Conservation (phyloP, 148 eudicot species). For the Camellia japonica region DNA sequence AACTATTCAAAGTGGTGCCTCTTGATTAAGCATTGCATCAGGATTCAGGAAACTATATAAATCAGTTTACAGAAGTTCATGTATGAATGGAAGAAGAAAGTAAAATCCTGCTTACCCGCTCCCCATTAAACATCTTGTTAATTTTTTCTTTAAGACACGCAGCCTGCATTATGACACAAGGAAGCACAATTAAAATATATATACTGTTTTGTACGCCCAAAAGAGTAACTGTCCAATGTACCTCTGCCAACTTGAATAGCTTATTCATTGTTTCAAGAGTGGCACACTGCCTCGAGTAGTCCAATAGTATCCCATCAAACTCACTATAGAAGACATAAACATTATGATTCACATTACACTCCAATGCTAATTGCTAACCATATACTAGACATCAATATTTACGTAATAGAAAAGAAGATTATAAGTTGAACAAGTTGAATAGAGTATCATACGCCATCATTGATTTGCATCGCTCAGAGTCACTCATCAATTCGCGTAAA, state of each 20-base stretch:
- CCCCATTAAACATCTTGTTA: slow-evolving; percentile 75
- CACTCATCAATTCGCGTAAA: slow-evolving; percentile 80
- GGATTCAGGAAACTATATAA: not conserved
- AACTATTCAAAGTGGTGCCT: not conserved
- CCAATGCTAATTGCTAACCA: not conserved
- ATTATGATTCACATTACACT: not conserved
- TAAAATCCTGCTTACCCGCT: slow-evolving; percentile 19
- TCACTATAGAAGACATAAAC: slow-evolving; percentile 43
- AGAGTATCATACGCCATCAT: slow-evolving; percentile 75
- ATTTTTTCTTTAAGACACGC: slow-evolving; percentile 85
- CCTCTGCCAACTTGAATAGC: slow-evolving; percentile 86
- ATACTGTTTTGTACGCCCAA: not conserved
- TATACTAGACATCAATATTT: not conserved
- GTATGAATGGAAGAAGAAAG: not conserved
- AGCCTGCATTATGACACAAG: slow-evolving; percentile 49
- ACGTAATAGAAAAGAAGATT: not conserved
- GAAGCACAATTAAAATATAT: slow-evolving; percentile 9
- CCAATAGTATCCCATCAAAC: slow-evolving; percentile 72
- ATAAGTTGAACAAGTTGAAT: not conserved
- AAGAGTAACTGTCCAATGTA: slow-evolving; percentile 17
- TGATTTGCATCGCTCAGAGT: slow-evolving; percentile 74
- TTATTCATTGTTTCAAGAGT: slow-evolving; percentile 66
- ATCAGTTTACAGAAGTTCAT: not conserved
- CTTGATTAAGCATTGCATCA: not conserved
- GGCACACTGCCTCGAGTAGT: slow-evolving; percentile 86